Conservation (phyloP, 2,329 filamentous ascomycete species). For the Sporothrix brasiliensis region DNA sequence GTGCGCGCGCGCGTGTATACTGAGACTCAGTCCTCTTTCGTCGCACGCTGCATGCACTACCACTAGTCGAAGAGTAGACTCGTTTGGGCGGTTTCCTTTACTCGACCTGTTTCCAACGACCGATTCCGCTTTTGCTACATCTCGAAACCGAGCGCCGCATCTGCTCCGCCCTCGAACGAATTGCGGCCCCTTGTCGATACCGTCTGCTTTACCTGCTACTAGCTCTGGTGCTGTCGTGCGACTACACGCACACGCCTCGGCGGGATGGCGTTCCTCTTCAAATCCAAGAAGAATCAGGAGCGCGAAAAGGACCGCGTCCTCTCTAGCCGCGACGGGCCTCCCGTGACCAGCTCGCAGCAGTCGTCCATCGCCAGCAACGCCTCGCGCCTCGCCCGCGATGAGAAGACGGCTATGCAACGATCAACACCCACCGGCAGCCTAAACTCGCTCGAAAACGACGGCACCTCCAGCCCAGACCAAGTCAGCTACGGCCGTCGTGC, state of each 20-base stretch:
- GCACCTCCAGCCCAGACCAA: slow-evolving; percentile 64
- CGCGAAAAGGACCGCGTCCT: slow-evolving; percentile 62
- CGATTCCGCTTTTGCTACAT: not conserved
- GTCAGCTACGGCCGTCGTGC: slow-evolving; percentile 60
- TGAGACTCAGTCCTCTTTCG: not conserved
- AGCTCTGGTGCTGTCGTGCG: slow-evolving; percentile 27
- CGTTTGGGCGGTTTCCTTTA: no score
- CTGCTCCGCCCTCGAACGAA: not conserved
- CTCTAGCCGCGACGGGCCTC: slow-evolving; percentile 57
- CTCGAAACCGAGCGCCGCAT: not conserved
- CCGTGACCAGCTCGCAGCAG: slow-evolving; percentile 49
- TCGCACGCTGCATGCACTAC: not conserved
- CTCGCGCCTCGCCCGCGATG: slow-evolving; percentile 54
- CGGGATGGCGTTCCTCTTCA: slow-evolving; percentile 80
- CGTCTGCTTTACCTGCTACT: not conserved
- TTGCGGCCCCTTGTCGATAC: not conserved
- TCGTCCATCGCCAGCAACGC: slow-evolving; percentile 53
- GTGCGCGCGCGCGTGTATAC: not conserved
- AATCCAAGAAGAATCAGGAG: slow-evolving; percentile 76
- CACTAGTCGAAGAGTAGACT: not conserved
- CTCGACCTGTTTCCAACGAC: not conserved
- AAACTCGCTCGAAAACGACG: slow-evolving; percentile 68
- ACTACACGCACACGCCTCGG: slow-evolving; percentile 32
- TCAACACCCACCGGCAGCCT: slow-evolving; percentile 77
- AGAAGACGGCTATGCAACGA: slow-evolving; percentile 59